Base-by-base conservation (phyloP, 129 eudicot species). In the Scalesia atractyloides region DNA sequence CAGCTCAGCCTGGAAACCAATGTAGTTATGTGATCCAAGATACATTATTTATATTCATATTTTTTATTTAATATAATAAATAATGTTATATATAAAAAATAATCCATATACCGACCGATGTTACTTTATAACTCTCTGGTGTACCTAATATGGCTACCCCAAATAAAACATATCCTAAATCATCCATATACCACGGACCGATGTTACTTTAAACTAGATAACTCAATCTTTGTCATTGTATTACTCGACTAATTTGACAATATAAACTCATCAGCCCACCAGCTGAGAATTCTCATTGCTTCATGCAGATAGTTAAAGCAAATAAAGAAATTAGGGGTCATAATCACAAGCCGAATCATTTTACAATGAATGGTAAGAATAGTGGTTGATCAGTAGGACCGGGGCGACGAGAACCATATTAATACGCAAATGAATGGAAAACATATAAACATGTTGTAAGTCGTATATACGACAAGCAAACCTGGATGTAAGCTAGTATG, bases 401-500 rank as follows among this genome's bases (percentile, higher is more conserved):
- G 13, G 26, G 59, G 18, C 2, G 24, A 7, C 30, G 20, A 5
- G 19, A 13, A 17, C 26, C 9, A 7, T 20, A 16, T 52, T 52
- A 52, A 16, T 5, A 17, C 22, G 17, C 59, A 52, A 52, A 52
- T 52, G 59, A 3, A 17, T 52, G 22, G 19, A 17, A 19, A 52
- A 52, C 24, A 52, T 5, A 17, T 53, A 19, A 54, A 18, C 30
- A 54, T 54, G 62, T 56, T 5, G 11, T 19, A 10, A 10, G 62
- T 20, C 34, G 15, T 19, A 9, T 2, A 19, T 20, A 56, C 20
- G 2, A 19, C 1, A 6, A 56, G 5, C 14, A 9, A 24, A 58
- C 39, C 87, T 79, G 63, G 39, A 83, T 64, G 66, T 83, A 83
- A 48, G 87, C 79, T 16, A 70, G 58, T 71, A 83, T 75, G 76